Evolutionary conservation across 495 filamentous ascomycete species (phyloP).

Genomic region (Chaetomium fimeti): DNA sequence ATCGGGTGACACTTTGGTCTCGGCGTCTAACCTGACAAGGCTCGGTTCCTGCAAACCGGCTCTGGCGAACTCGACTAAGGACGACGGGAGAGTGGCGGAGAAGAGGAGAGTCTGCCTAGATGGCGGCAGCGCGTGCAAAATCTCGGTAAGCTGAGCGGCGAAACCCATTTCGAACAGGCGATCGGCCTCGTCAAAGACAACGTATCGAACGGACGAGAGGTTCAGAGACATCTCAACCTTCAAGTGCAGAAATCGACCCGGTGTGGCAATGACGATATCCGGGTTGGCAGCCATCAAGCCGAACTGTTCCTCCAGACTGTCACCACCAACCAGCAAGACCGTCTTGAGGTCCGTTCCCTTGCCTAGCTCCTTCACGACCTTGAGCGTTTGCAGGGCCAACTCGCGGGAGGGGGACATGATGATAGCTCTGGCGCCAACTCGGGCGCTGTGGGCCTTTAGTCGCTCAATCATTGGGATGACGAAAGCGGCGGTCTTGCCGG

Average conservation of each 20-base stretch:
- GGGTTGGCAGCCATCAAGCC: slow-evolving; percentile 88
- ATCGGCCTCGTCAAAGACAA: slow-evolving; percentile 97
- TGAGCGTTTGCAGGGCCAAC: slow-evolving; percentile 88
- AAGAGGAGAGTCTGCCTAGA: slow-evolving; percentile 89
- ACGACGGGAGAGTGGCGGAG: slow-evolving; percentile 90
- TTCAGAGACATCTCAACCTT: slow-evolving; percentile 94
- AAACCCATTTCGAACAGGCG: slow-evolving; percentile 98
- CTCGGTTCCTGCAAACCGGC: slow-evolving; percentile 88
- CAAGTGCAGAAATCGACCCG: slow-evolving; percentile 90
- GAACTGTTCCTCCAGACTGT: slow-evolving; percentile 96
- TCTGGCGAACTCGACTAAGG: slow-evolving; percentile 90
- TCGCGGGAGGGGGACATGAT: slow-evolving; percentile 91
- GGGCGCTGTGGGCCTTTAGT: slow-evolving; percentile 81
- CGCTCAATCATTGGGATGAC: slow-evolving; percentile 97
- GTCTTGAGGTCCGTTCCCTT: slow-evolving; percentile 85
- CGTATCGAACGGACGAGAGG: slow-evolving; percentile 79
- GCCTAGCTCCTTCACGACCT: slow-evolving; percentile 92
- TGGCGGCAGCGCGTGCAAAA: slow-evolving; percentile 80
- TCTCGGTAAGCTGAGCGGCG: slow-evolving; percentile 86
- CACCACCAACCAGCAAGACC: slow-evolving; percentile 88
- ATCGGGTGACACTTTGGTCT: slow-evolving; percentile 93
- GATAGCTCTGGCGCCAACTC: slow-evolving; percentile 78
- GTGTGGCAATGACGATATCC: slow-evolving; percentile 94
- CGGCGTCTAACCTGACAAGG: slow-evolving; percentile 83
- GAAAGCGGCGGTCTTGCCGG: slow-evolving; percentile 95